Percentiles rank a stretch among this genome's conserved stretches.
Conservation (phyloP, 345 rosid species). For the Erysimum cheiranthoides region DNA sequence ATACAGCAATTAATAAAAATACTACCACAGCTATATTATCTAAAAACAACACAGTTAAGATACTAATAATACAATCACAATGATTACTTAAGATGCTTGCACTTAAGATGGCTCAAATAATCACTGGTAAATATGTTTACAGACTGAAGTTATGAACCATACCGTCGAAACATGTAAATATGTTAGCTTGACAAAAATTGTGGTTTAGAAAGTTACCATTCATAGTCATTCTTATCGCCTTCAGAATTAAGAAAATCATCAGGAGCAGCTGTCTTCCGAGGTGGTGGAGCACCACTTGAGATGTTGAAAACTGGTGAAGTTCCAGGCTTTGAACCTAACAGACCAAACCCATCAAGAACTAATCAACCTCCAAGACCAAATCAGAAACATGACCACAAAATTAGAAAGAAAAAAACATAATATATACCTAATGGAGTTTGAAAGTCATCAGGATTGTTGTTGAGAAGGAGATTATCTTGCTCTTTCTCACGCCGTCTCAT, state of each 20-base stretch:
- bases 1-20: not conserved
- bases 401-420: not conserved
- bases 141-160: not conserved
- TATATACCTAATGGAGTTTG: constrained; percentile 72
- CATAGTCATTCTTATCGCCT: constrained; percentile 91
- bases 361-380: constrained; percentile 1
- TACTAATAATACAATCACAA: not conserved
- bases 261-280: constrained; percentile 61
- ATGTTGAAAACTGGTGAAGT: constrained; percentile 83
- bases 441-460: constrained; percentile 65
- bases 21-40: constrained; percentile 7
- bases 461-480: constrained; percentile 61
- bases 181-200: not conserved
- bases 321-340: constrained; percentile 80
- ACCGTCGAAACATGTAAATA: not conserved
- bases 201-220: constrained; percentile 64
- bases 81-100: not conserved
- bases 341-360: not conserved
- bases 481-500: constrained; percentile 91
- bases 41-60: not conserved
- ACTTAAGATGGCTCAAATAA: constrained; percentile 7
- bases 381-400: constrained; percentile 8
- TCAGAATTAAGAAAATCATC: constrained; percentile 97
- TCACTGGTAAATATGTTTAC: not conserved
- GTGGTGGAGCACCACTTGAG: constrained; percentile 54